A percentile compares a stretch with the other conserved stretches of the same genome.
Evolutionary conservation across 306 rosid species (phyloP).

Genomic region (Oxytropis ochrocephala): DNA sequence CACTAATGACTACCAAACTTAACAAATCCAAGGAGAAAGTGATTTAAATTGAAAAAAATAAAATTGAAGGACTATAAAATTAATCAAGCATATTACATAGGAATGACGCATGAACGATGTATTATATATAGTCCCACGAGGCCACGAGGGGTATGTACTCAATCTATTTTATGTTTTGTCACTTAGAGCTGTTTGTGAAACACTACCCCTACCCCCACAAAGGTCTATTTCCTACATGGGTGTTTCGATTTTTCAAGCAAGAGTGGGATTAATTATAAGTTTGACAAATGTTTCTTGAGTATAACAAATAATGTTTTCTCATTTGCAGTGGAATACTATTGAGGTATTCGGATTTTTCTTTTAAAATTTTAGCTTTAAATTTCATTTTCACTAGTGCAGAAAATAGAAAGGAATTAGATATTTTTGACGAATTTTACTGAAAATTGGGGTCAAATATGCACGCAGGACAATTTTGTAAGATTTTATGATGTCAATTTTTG

Average conservation of each 20-base stretch:
- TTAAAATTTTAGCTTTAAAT: not conserved
- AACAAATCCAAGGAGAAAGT: conserved; percentile 22
- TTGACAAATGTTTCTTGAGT: conserved; percentile 5
- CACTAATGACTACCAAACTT: conserved; percentile 33
- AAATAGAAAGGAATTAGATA: no score
- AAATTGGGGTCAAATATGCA: no score
- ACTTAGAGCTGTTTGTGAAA: conserved; percentile 21
- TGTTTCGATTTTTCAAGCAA: conserved; percentile 23
- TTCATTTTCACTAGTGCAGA: no score
- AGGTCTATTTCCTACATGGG: conserved; percentile 22
- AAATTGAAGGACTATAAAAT: not conserved
- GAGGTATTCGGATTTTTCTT: not conserved
- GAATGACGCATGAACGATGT: conserved; percentile 48
- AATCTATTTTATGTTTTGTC: not conserved
- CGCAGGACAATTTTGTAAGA: no score
- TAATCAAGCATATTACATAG: conserved; percentile 26
- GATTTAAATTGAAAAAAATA: conserved; percentile 2
- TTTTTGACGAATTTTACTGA: no score
- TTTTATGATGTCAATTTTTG: no score
- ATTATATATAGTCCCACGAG: no score
- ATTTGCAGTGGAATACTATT: not conserved
- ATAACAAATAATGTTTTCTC: not conserved
- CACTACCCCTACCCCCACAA: not conserved
- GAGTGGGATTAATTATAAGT: not conserved
- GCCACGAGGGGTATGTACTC: not conserved